Conservation (phyloP, 768 basidiomycete species). For the Termitomyces sp. region DNA sequence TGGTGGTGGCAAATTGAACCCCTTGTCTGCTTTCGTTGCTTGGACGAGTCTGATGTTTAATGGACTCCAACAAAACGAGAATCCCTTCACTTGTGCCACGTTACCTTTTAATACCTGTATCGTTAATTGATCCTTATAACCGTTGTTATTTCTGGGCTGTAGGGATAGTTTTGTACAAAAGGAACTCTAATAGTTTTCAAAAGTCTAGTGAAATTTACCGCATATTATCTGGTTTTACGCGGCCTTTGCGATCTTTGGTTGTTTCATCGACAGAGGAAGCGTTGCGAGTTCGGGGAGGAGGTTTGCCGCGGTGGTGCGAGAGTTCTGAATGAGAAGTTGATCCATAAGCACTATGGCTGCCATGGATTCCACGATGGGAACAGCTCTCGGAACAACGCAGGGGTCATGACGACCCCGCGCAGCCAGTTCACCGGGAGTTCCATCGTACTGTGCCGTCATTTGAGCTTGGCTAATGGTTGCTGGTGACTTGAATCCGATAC, state of each 20-base stretch:
- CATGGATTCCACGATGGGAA: slow-evolving; percentile 99
- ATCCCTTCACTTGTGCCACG: not conserved
- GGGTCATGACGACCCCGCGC: slow-evolving; percentile 95
- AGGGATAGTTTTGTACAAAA: not conserved
- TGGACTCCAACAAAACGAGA: slow-evolving; percentile 12
- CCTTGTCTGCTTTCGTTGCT: slow-evolving; percentile 56
- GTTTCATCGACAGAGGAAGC: slow-evolving; percentile 90
- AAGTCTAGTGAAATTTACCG: not conserved
- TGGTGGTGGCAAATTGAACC: slow-evolving; percentile 79
- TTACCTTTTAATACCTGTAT: not conserved
- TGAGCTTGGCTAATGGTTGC: slow-evolving; percentile 96
- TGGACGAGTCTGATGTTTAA: slow-evolving; percentile 48
- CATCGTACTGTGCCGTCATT: slow-evolving; percentile 89
- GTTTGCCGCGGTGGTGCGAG: slow-evolving; percentile 66
- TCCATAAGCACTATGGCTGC: slow-evolving; percentile 95
- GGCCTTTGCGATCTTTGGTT: slow-evolving; percentile 35
- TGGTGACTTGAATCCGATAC: slow-evolving; percentile 96
- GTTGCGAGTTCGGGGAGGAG: slow-evolving; percentile 83
- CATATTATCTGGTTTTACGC: not conserved
- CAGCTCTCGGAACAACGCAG: slow-evolving; percentile 94
- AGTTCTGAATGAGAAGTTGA: slow-evolving; percentile 83
- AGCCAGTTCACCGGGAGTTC: slow-evolving; percentile 81
- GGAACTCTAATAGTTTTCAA: not conserved
- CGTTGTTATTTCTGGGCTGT: not conserved
- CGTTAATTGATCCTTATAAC: not conserved